Evolutionary conservation across 129 eudicot genomes (phyloP).

Genomic region (Escallonia rubra): DNA sequence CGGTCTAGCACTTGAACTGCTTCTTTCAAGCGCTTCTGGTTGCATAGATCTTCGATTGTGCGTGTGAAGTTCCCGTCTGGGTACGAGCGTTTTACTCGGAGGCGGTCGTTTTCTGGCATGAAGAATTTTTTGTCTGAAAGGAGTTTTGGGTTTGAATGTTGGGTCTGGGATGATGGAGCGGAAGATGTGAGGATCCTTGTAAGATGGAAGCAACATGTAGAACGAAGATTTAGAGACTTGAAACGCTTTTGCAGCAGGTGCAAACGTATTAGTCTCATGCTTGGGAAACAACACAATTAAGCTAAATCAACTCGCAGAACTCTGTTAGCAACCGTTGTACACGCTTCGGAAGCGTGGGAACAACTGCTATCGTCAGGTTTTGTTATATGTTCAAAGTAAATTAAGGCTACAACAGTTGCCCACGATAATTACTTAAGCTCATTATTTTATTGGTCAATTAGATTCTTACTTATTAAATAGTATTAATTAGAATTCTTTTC

Average conservation of each 20-base stretch:
- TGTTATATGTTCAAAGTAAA: no score
- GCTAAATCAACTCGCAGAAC: no score
- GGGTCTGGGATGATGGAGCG: neutral
- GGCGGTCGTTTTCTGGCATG: constrained; percentile 19
- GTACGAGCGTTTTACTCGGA: constrained; percentile 10
- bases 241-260: neutral
- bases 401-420: no score
- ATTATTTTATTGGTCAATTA: no score
- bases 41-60: constrained; percentile 32
- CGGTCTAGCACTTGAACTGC: constrained; percentile 33
- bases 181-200: constrained; percentile 11
- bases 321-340: no score
- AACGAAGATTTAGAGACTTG: neutral
- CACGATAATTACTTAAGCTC: no score
- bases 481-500: no score
- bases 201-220: neutral
- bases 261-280: constrained; percentile 7
- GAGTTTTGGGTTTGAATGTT: constrained; percentile 8
- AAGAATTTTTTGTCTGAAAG: constrained; percentile 23
- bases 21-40: constrained; percentile 32
- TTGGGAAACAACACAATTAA: no score
- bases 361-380: no score
- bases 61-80: constrained; percentile 21
- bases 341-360: no score
- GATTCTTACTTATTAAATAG: no score